Evolutionary conservation across 164 flowering plant species (phyloP).

Genomic region (Cinnamomum micranthum): DNA sequence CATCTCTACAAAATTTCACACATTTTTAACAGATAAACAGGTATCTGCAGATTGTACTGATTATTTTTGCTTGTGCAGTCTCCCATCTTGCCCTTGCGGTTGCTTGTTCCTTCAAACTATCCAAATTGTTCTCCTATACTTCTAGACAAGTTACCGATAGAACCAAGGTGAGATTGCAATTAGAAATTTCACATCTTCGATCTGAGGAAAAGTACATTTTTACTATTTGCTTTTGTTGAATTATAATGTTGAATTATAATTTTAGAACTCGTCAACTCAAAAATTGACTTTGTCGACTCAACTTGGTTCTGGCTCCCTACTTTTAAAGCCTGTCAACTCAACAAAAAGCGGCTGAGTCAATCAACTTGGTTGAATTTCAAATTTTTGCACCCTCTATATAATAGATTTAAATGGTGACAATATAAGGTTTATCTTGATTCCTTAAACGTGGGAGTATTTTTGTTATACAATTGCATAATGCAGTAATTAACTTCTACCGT

Average conservation of each 20-base stretch:
- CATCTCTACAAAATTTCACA: too few species aligned
- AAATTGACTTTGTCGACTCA: background rate
- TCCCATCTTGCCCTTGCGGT: slow-evolving; percentile 70
- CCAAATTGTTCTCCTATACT: slow-evolving; percentile 82
- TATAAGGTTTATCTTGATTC: background rate
- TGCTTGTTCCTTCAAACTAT: slow-evolving; percentile 81
- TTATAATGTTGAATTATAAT: too few species aligned
- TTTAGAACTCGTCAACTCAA: background rate
- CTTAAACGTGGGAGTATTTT: background rate
- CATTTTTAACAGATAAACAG: background rate
- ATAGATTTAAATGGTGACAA: background rate
- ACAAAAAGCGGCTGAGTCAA: too few species aligned
- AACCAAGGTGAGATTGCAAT: slow-evolving; percentile 50
- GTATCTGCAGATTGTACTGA: background rate
- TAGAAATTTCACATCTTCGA: background rate
- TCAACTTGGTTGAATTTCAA: background rate
- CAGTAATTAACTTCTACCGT: too few species aligned
- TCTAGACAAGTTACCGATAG: slow-evolving; percentile 77
- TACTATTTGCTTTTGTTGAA: background rate
- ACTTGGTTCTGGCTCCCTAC: too few species aligned
- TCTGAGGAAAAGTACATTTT: background rate
- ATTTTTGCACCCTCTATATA: background rate
- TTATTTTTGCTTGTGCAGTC: slow-evolving; percentile 48
- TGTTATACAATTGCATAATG: too few species aligned
- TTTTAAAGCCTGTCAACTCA: too few species aligned